These are phyloP conservation scores for Fusarium pininemorale DNA, from an alignment of 2,329 filamentous ascomycete genomes.

Conservation along the genomic window DNA sequence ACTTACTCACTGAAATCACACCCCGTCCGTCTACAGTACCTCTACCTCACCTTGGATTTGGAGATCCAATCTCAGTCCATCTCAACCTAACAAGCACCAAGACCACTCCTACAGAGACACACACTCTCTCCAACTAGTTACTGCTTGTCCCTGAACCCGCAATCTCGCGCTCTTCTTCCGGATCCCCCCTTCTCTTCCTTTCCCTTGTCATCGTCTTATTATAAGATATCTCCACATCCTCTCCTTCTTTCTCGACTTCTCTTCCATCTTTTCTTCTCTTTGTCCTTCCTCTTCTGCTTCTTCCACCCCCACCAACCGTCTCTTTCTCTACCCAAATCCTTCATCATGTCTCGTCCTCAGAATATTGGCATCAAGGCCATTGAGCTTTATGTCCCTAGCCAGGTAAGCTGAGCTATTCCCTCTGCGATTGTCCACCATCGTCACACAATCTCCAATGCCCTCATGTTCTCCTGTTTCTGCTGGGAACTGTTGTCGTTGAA, in stretches of 20 bases:
- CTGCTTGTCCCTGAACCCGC: conserved; percentile 25
- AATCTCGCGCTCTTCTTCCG: conserved; percentile 39
- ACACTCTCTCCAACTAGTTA: background rate
- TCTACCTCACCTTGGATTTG: conserved; percentile 16
- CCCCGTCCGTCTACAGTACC: conserved; percentile 2
- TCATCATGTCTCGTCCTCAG: conserved; percentile 78
- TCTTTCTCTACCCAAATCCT: conserved; percentile 15
- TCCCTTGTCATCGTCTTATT: conserved; percentile 21
- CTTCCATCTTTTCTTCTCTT: conserved; percentile 24
- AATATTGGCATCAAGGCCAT: conserved; percentile 95
- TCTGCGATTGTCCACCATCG: conserved; percentile 10
- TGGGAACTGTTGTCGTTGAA: conserved; percentile 22
- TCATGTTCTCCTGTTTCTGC: conserved; percentile 10
- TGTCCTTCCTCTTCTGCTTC: conserved; percentile 19
- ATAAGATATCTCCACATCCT: conserved; percentile 29
- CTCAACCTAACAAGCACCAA: conserved; percentile 12
- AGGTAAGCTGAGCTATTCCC: conserved; percentile 64
- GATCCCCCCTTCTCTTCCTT: conserved; percentile 19
- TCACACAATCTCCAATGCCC: conserved; percentile 5
- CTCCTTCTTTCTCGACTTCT: conserved; percentile 27
- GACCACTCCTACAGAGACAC: background rate
- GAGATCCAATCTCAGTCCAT: conserved; percentile 37
- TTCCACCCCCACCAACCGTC: conserved; percentile 13
- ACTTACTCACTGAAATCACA: conserved; percentile 5
- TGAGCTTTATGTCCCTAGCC: conserved; percentile 86